These are phyloP conservation scores for Sanguinoderma infundibulare DNA, from an alignment of 1,284 basidiomycete genomes.

Conservation along the genomic window DNA sequence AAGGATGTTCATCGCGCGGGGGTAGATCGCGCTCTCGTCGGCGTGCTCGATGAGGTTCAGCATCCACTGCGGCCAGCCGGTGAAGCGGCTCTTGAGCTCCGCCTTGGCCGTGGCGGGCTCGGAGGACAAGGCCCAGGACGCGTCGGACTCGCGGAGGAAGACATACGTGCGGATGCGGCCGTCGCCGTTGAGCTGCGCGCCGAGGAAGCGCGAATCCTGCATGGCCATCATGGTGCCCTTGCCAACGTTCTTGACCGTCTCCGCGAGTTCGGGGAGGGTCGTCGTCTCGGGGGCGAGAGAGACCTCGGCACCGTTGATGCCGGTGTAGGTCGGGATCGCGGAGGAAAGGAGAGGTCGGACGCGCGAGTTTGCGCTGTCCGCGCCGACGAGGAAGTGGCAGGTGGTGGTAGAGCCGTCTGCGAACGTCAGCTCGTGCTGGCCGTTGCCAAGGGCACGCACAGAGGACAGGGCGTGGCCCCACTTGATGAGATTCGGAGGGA, in stretches of 20 bases:
- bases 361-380: too few relatives aligned
- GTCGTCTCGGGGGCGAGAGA: constrained; percentile 6
- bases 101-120: constrained; percentile 10
- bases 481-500: too few relatives aligned
- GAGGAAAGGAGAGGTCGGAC: constrained; percentile 38
- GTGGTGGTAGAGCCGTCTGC: constrained; percentile 6
- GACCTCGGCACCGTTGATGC: constrained; percentile 11
- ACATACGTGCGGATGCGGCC: constrained; percentile 17
- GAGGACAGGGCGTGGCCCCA: constrained; percentile 10
- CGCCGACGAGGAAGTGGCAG: constrained; percentile 43
- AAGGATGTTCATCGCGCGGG: constrained; percentile 12
- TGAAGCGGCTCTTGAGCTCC: constrained; percentile 6
- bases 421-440: constrained; percentile 19
- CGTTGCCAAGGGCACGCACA: constrained; percentile 1
- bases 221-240: constrained; percentile 3
- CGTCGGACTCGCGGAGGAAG: constrained; percentile 3
- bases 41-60: constrained; percentile 13
- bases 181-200: constrained; percentile 1
- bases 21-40: constrained; percentile 11
- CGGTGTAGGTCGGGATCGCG: constrained; percentile 7
- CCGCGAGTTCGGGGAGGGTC: constrained; percentile 1
- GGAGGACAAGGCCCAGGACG: constrained; percentile 8
- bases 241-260: constrained; percentile 10
- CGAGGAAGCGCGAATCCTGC: constrained; percentile 8
- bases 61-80: constrained; percentile 15